Evolutionary conservation across 257 asterid species (phyloP).

Genomic region (Misopates orontium): DNA sequence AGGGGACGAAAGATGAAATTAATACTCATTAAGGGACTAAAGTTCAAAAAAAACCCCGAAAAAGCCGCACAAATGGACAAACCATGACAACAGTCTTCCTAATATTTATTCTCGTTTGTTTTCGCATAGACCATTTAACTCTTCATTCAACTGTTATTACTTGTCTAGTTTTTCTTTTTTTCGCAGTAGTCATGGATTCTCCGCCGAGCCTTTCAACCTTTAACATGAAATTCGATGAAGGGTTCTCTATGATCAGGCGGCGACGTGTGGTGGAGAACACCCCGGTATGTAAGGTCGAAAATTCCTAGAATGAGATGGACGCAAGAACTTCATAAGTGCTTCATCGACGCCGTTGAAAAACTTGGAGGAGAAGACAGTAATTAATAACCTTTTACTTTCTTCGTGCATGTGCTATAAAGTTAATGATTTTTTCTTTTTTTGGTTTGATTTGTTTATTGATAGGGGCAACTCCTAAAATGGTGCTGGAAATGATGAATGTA

Average conservation of each 20-base stretch:
- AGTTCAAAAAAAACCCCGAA: too few relatives aligned
- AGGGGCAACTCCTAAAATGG: slow-evolving; percentile 91
- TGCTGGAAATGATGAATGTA: slow-evolving; percentile 74
- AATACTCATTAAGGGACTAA: too few relatives aligned
- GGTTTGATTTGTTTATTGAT: slow-evolving; percentile 1
- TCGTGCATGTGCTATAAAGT: slow-evolving; percentile 27
- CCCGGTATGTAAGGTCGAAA: slow-evolving; percentile 61
- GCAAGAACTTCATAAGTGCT: slow-evolving; percentile 59
- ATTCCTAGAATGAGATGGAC: slow-evolving; percentile 73
- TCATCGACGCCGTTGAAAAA: slow-evolving; percentile 61
- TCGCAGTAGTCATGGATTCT: slow-evolving; percentile 41
- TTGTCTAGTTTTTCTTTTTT: background rate
- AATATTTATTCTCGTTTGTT: slow-evolving; percentile 52
- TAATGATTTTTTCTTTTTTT: background rate
- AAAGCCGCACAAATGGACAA: slow-evolving; percentile 61
- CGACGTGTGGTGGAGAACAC: too few relatives aligned
- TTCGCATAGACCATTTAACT: slow-evolving; percentile 35
- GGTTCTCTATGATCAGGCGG: slow-evolving; percentile 3
- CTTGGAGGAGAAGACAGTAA: slow-evolving; percentile 82
- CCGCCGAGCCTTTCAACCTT: slow-evolving; percentile 33
- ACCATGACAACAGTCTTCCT: slow-evolving; percentile 39
- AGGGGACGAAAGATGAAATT: too few relatives aligned
- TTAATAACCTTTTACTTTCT: background rate
- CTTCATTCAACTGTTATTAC: slow-evolving; percentile 11
- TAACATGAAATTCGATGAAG: slow-evolving; percentile 14